Base-by-base conservation (phyloP, 2,329 filamentous ascomycete genomes). In the Hypoxylon sp. region DNA sequence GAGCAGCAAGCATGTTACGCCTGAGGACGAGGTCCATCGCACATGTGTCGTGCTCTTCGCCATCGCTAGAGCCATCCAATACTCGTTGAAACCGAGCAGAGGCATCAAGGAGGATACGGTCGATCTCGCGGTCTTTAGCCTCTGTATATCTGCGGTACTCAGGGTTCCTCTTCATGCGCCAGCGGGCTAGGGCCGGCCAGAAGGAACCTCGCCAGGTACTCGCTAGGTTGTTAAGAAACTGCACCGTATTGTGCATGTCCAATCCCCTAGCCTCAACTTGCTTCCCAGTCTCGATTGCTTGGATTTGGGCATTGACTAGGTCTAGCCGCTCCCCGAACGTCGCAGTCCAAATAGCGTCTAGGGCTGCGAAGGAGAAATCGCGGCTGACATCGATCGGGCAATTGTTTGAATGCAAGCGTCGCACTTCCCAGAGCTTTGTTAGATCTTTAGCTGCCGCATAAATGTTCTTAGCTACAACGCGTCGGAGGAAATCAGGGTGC, bases 11-110 rank as follows among this genome's bases (percentile, higher is more conserved):
- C 11, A 76, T 68, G 60, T 77, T 76, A 3, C 79, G 74, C 9
- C 75, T 71, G 3, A 82, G 70, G 2, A 82, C 74, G 9, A 79
- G 70, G 46, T 82, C 80, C 34, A 80, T 72, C 1, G 76, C 79
- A 30, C 75, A 79, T 13, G 72, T 73, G 13, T 77, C 71, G 19
- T 73, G 67, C 17, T 76, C 75, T 3, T 78, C 75, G 11, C 71
- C 70, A 2, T 72, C 69, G 11, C 68, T 64, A 6, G 73, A 62
- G 5, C 64, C 64, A 5, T 65, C 61, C 25, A 70, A 60, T 5
- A 74, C 9, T 5, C 61, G 52, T 34, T 72, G 48, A 49, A 74
- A 71, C 1, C 71, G 67, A 23, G 68, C 70, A 2, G 69, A 66
- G 2, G 75, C 73, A 7, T 52, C 66, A 7, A 61, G 59, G 41